Conservation (phyloP, 352 stramenopile species). For the Pythium phragmiticola region DNA sequence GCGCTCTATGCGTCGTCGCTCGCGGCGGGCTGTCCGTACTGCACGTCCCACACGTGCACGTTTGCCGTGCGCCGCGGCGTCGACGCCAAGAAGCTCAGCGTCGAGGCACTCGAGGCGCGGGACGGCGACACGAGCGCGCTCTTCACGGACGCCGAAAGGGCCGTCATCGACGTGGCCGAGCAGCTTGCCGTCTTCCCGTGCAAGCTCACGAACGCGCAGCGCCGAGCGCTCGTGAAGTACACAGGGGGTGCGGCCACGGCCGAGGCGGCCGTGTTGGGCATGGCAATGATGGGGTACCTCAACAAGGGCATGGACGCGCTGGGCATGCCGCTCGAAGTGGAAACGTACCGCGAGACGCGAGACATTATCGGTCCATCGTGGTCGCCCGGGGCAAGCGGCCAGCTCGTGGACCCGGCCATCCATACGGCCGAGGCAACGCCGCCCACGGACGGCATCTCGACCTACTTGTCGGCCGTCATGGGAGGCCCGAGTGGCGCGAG, state of each 20-base stretch:
- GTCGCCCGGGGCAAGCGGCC: slow-evolving; percentile 11
- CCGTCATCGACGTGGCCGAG: slow-evolving; percentile 22
- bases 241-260: slow-evolving; percentile 11
- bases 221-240: slow-evolving; percentile 7
- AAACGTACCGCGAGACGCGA: slow-evolving; percentile 27
- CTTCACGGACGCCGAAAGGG: slow-evolving; percentile 17
- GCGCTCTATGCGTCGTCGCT: slow-evolving; percentile 25
- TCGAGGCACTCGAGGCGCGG: slow-evolving; percentile 7
- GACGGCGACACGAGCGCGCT: slow-evolving; percentile 5
- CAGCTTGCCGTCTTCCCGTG: slow-evolving; percentile 19
- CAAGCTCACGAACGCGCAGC: slow-evolving; percentile 27
- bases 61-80: slow-evolving; percentile 23
- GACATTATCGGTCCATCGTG: slow-evolving; percentile 19
- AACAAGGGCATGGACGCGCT: slow-evolving; percentile 29
- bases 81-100: slow-evolving; percentile 16
- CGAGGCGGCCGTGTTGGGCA: slow-evolving; percentile 19
- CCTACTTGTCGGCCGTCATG: slow-evolving; percentile 15
- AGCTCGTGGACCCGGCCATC: slow-evolving; percentile 19
- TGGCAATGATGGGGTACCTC: slow-evolving; percentile 27
- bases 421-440: slow-evolving; percentile 17
- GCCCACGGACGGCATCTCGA: slow-evolving; percentile 6
- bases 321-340: slow-evolving; percentile 25
- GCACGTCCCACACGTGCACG: slow-evolving; percentile 26
- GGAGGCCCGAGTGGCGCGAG: slow-evolving; percentile 17
- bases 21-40: slow-evolving; percentile 22